Evolutionary conservation across 495 filamentous ascomycete genomes (phyloP), one percentile per base, ranked within the genome.

Genomic region (Bathelium albidoporum): DNA sequence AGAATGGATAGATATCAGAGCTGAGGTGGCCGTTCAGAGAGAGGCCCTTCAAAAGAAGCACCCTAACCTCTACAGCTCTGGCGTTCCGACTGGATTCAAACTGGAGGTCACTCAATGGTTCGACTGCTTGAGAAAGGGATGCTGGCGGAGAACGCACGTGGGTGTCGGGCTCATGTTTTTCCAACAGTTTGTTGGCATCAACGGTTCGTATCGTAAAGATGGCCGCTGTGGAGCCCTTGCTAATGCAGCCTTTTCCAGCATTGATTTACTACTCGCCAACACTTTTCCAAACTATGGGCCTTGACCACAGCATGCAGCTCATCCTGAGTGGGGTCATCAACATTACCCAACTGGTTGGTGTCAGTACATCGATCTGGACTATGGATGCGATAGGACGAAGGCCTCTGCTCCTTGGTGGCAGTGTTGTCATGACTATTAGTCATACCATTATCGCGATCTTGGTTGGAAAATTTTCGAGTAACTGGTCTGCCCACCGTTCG

Each of bases 241-340:
- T 28, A 5, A 43, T 60, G 26, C 22, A 44, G 22, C 78, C 5
- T 64, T 81, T 0, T 78, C 80, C n/a, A 64, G 69, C 66, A 2
- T 60, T 76, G 0, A 74, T 75, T 36, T 83, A 84, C 70, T 86
- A 84, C 69, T 77, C 75, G 0, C 83, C 83, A 0, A 82, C 78
- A 0, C 72, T 86, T 0, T 86, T 85, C 64, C 65, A 75, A n/a
- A 82, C 79, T 0, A 81, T 85, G 76, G 83, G 83, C 9, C 74
- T 85, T 10, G 71, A 80, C 59, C 75, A 77, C 59, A 74, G 74
- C 43, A 83, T 83, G 80, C 80, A 82, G 60, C 74, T 85, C 10
- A 75, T 82, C 62, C 82, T 85, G 77, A 82, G 81, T 4, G 83
- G 83, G 16, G 78, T 86, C 22, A 72, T 83, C 39, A 85, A 85